Percentiles rank a stretch among this genome's conserved stretches.
Evolutionary conservation across 2,329 filamentous ascomycete species (phyloP).

Genomic region (Claviceps humidiphila): DNA sequence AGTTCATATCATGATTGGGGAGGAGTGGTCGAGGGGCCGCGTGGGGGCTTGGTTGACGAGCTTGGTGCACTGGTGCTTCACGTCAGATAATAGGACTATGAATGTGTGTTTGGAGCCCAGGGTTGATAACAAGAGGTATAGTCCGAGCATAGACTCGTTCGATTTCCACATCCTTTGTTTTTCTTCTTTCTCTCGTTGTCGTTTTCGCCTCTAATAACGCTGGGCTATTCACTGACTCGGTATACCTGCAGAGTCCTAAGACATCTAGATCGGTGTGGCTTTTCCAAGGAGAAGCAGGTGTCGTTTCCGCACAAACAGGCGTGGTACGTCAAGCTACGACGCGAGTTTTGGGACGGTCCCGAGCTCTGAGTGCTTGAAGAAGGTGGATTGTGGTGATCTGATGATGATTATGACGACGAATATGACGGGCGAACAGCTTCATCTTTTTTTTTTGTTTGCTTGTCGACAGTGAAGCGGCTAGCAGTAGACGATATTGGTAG

Average conservation of each 20-base stretch:
- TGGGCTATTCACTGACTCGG: background rate
- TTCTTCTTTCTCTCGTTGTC: background rate
- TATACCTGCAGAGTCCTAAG: slow-evolving; percentile 15
- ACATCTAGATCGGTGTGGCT: slow-evolving; percentile 65
- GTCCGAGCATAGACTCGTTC: background rate
- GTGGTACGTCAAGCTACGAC: slow-evolving; percentile 66
- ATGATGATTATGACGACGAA: background rate
- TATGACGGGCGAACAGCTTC: background rate
- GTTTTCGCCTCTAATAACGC: background rate
- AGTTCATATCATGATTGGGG: slow-evolving; percentile 77
- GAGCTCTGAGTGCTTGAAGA: slow-evolving; percentile 26
- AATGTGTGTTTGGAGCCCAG: slow-evolving; percentile 77
- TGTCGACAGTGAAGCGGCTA: too few relatives aligned
- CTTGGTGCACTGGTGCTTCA: slow-evolving; percentile 74
- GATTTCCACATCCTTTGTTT: background rate
- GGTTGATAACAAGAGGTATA: slow-evolving; percentile 79
- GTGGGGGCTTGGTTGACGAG: slow-evolving; percentile 74
- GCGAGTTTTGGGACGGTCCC: slow-evolving; percentile 70
- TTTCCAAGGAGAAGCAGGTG: slow-evolving; percentile 76
- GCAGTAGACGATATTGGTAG: too few relatives aligned
- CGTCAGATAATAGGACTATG: slow-evolving; percentile 68
- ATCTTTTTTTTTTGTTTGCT: background rate
- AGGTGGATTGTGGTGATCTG: background rate
- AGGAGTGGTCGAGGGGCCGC: slow-evolving; percentile 79
- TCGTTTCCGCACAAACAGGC: slow-evolving; percentile 86